A percentile compares a stretch with the other conserved stretches of the same genome.
Conservation (phyloP, 2,329 filamentous ascomycete species). For the Harringtonia lauricola region DNA sequence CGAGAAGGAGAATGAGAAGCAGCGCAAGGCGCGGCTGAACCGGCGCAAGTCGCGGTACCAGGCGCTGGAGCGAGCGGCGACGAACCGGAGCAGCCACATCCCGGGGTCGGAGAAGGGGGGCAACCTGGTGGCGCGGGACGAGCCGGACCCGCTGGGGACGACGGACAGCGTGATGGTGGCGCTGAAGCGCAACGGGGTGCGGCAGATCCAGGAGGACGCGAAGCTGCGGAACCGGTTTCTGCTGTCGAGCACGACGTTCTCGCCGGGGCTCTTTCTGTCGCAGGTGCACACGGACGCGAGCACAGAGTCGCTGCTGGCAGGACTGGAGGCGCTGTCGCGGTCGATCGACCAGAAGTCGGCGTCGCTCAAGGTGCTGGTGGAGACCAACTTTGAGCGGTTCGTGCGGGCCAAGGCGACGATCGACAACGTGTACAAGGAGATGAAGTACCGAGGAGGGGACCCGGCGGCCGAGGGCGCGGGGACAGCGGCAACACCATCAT, state of each 20-base stretch:
- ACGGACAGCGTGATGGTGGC: constrained; percentile 77
- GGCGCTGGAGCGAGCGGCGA: constrained; percentile 66
- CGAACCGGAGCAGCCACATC: constrained; percentile 54
- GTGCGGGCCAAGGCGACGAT: constrained; percentile 96
- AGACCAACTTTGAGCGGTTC: constrained; percentile 97
- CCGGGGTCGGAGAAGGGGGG: constrained; percentile 52
- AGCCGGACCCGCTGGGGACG: constrained; percentile 82
- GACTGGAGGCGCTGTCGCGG: constrained; percentile 73
- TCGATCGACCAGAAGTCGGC: constrained; percentile 98
- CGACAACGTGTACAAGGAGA: constrained; percentile 97
- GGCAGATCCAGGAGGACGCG: constrained; percentile 67
- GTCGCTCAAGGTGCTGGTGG: constrained; percentile 88
- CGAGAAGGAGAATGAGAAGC: constrained; percentile 38
- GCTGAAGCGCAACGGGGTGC: constrained; percentile 64
- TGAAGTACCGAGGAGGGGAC: constrained; percentile 64
- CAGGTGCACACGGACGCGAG: constrained; percentile 83
- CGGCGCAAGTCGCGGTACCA: constrained; percentile 72
- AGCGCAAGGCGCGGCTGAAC: constrained; percentile 35
- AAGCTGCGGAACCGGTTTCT: constrained; percentile 83
- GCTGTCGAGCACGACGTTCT: constrained; percentile 91
- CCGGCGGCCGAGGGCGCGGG: constrained; percentile 20
- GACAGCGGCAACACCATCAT: not conserved
- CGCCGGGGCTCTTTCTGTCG: constrained; percentile 80
- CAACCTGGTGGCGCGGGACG: constrained; percentile 78
- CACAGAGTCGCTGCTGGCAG: constrained; percentile 67